phyloP scores from a whole-genome alignment of 1,284 basidiomycete genomes.

The Puccinia polysora region DNA sequence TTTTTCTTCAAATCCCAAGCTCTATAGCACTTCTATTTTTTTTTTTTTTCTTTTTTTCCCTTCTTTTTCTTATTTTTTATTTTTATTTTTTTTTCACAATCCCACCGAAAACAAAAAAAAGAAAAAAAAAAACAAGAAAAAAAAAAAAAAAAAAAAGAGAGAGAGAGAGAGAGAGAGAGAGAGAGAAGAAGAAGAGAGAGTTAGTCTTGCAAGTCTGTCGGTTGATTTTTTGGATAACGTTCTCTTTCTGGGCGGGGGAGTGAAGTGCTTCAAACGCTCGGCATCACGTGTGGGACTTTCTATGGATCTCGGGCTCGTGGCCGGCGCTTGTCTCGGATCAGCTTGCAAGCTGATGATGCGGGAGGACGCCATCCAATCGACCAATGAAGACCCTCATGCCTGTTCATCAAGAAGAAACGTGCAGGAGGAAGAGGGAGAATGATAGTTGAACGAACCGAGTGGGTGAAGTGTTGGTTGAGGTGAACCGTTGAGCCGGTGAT shows the following conservation, averaged over 20 bases:
- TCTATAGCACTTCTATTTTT: not conserved
- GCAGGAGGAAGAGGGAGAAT: too few relatives aligned
- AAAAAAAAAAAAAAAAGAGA: not conserved
- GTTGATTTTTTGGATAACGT: not conserved
- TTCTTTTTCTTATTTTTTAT: not conserved
- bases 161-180: not conserved
- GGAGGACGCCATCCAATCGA: too few relatives aligned
- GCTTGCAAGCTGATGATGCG: too few relatives aligned
- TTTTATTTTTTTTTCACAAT: conserved; percentile 3
- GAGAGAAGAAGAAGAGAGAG: not conserved
- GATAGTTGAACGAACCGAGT: too few relatives aligned
- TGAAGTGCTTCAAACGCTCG: not conserved
- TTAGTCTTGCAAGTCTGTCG: not conserved
- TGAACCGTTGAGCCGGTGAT: too few relatives aligned
- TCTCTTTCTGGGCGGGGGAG: not conserved
- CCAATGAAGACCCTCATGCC: too few relatives aligned
- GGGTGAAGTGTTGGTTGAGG: too few relatives aligned
- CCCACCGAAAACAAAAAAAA: not conserved
- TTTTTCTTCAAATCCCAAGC: too few relatives aligned
- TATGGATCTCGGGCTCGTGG: too few relatives aligned
- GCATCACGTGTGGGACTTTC: too few relatives aligned
- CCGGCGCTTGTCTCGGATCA: too few relatives aligned
- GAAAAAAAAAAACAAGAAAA: not conserved
- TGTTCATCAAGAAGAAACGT: too few relatives aligned
- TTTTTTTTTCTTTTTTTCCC: not conserved